A percentile compares a stretch with the other conserved stretches of the same genome.
phyloP scores from a whole-genome alignment of 257 asterid species.

The Solanum paucissectum region DNA sequence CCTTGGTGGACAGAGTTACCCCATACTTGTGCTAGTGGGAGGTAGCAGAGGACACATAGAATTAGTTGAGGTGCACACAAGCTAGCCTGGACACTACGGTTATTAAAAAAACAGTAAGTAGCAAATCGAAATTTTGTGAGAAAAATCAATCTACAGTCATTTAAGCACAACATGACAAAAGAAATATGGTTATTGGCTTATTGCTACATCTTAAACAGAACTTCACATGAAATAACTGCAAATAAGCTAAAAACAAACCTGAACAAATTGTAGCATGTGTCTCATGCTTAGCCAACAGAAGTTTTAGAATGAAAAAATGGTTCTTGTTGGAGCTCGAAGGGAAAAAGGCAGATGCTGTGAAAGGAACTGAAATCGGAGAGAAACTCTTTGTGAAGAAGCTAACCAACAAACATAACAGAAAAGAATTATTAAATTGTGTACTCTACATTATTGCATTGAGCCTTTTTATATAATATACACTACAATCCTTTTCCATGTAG shows the following conservation, averaged over 20 bases:
- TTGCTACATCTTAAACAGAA: neutral
- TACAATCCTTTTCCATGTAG: neutral
- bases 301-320: neutral
- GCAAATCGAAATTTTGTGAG: neutral
- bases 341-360: neutral
- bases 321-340: neutral
- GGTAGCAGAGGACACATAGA: neutral
- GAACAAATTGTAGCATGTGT: neutral
- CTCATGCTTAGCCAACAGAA: neutral
- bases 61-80: neutral
- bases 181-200: neutral
- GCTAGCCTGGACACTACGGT: neutral
- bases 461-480: neutral
- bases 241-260: neutral
- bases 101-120: neutral
- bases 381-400: neutral
- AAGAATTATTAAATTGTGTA: neutral
- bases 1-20: neutral
- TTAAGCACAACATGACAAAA: neutral
- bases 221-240: neutral
- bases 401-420: neutral
- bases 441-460: neutral
- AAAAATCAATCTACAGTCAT: neutral
- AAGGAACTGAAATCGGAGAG: neutral
- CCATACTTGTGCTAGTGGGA: neutral